Evolutionary conservation across 768 basidiomycete species (phyloP).

Genomic region (Phlegmacium glaucopus): DNA sequence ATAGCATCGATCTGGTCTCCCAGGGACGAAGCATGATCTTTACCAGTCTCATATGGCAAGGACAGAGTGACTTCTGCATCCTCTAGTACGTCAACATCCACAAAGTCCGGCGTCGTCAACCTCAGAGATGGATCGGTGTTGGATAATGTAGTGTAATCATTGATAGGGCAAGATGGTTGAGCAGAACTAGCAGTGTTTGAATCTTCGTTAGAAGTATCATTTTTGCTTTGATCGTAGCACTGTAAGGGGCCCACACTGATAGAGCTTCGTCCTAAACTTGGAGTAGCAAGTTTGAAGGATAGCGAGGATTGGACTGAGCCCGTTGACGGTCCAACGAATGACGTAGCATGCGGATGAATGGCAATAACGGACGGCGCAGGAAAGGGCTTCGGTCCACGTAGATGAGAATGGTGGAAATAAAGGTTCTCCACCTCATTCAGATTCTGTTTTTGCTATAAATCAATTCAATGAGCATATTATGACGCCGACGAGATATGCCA

Average conservation of each 20-base stretch:
- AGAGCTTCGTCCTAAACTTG: conserved; percentile 6
- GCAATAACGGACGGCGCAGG: conserved; percentile 21
- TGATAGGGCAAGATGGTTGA: background rate
- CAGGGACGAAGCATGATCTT: conserved; percentile 3
- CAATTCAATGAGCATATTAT: background rate
- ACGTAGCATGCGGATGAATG: conserved; percentile 17
- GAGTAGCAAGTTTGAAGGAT: conserved; percentile 21
- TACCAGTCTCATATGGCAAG: background rate
- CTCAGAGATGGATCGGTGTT: background rate
- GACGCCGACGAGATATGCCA: conserved; percentile 6
- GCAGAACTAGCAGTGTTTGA: background rate
- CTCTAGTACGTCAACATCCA: background rate
- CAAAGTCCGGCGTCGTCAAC: conserved; percentile 6
- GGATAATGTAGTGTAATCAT: conserved; percentile 4
- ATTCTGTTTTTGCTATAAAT: conserved; percentile 65
- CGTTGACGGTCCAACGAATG: conserved; percentile 8
- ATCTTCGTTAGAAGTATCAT: conserved; percentile 3
- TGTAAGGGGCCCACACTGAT: background rate
- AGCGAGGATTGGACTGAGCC: conserved; percentile 24
- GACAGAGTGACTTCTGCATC: background rate
- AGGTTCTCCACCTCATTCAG: conserved; percentile 81
- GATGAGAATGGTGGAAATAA: conserved; percentile 72
- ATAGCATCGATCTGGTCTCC: conserved; percentile 1
- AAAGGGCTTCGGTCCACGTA: conserved; percentile 33
- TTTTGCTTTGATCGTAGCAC: conserved; percentile 4